Conservation (phyloP, 805 yeast species). For the Priceomyces haplophilus region DNA sequence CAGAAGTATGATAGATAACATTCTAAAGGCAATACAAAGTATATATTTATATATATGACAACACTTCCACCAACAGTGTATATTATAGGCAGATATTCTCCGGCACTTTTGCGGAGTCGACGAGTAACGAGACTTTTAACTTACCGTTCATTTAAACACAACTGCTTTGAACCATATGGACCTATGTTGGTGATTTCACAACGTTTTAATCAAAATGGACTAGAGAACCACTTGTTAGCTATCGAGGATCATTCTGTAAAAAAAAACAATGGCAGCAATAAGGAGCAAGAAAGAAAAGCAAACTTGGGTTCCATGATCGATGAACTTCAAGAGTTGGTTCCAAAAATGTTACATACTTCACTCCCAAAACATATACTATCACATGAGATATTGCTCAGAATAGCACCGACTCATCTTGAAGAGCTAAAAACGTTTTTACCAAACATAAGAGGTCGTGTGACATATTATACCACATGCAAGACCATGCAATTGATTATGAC, state of each 20-base stretch:
- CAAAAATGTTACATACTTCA: slow-evolving; percentile 45
- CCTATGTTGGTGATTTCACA: neutral
- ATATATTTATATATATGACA: neutral
- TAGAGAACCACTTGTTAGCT: neutral
- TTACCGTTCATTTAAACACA: neutral
- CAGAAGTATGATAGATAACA: too few species aligned
- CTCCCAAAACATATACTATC: slow-evolving; percentile 46
- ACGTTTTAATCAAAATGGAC: neutral
- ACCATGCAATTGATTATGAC: slow-evolving; percentile 54
- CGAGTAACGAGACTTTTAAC: neutral
- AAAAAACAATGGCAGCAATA: neutral
- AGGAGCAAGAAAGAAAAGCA: slow-evolving; percentile 34
- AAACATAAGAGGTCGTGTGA: slow-evolving; percentile 49
- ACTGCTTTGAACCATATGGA: neutral
- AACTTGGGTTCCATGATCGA: slow-evolving; percentile 57
- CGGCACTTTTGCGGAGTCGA: neutral
- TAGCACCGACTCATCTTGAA: slow-evolving; percentile 52
- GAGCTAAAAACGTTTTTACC: slow-evolving; percentile 51
- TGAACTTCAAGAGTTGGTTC: slow-evolving; percentile 46
- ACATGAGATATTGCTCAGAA: slow-evolving; percentile 46
- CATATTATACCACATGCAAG: slow-evolving; percentile 56
- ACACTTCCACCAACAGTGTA: neutral
- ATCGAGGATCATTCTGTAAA: neutral
- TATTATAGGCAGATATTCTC: neutral
- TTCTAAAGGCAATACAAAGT: too few species aligned